Base-by-base conservation (phyloP, 257 asterid genomes). In the Nyctanthes arbortristis region DNA sequence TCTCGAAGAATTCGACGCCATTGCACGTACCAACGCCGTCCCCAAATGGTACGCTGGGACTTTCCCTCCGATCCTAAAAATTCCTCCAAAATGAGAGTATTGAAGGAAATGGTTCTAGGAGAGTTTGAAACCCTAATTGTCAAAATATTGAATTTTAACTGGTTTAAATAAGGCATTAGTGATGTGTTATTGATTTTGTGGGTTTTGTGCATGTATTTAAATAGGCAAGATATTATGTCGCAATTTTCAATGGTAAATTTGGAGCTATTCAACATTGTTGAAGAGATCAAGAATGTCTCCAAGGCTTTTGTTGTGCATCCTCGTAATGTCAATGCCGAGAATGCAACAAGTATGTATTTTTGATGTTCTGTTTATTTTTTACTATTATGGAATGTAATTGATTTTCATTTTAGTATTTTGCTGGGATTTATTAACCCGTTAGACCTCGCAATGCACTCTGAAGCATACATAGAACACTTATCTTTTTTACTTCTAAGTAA, bases 261-360 rank as follows among this genome's bases (percentile, higher is more conserved):
- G 75, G 98, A 90, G 86, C 96, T 93, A 47, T 87, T 80, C 75
- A 91, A 82, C 72, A 91, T 93, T 66, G 97, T 89, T 47, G 94
- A 89, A 75, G 98, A 91, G 65, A 83, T 93, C 62, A 91, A 89
- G 85, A 87, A 89, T 72, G 97, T 89, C 45, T 91, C 97, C 66
- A 91, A 91, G 85, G 96, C 96, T 72, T 93, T 91, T 73, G 96
- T 93, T 72, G 97, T 93, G 75, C 88, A 90, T 79, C 98, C 98
- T 28, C 90, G 85, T 84, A 85, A 83, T 81, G 97, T 93, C 63
- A 91, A 86, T 81, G 97, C 96, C 58, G 97, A 89, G 81, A 93
- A 86, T 82, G 96, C 97, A 67, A 79, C 84, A 39, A 76, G 97
- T 93, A 91, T n/a, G 85, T 34, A 52, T 60, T 64, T 35, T 64